Base-by-base conservation (phyloP, 2,329 filamentous ascomycete species). In the Hymenoscyphus scutula region DNA sequence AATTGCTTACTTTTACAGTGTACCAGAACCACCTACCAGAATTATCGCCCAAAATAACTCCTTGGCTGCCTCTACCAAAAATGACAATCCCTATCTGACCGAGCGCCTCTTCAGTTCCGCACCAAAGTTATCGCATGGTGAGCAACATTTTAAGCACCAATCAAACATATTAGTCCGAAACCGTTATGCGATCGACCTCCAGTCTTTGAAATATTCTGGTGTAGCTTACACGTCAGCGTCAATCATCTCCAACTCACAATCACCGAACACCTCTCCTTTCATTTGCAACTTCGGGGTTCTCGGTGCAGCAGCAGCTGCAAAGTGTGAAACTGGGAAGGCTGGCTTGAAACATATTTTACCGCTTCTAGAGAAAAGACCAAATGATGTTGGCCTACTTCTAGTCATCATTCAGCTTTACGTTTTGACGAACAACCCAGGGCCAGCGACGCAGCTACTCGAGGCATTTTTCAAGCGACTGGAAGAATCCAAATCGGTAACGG, bases 321-420 rank as follows among this genome's bases (percentile, higher is more conserved):
- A 86, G 55, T 84, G 85, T 38, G 77, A 81, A 67, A 81, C 82
- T 10, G 88, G 86, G 53, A 89, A 89, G 69, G 82, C 85, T 54
- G 86, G 88, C 5, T 77, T 96, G 37, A 90, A 88, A 72, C 80
- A 84, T 38, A 84, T 96, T 29, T 76, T 91, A 3, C 84, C 85
- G 1, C 75, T 93, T 13, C 78, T 94, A 6, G 88, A 91, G 69
- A 88, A 86, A 72, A 82, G 91, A 32, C 91, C 92, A 0, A 85
- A 85, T 64, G 92, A 97, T 72, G 80, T 97, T 25, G 94, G 93
- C 1, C 81, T 97, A 2, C 78, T 91, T 27, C 80, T 97, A 45
- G 92, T 91, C 10, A 84, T 92, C 61, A 82, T 94, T 10, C 92
- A 97, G 74, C 83, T 97, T 53, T 92, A 96, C 72, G 80, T 95